phyloP scores from a whole-genome alignment of 1,284 basidiomycete species.

The Ustilago crameri region DNA sequence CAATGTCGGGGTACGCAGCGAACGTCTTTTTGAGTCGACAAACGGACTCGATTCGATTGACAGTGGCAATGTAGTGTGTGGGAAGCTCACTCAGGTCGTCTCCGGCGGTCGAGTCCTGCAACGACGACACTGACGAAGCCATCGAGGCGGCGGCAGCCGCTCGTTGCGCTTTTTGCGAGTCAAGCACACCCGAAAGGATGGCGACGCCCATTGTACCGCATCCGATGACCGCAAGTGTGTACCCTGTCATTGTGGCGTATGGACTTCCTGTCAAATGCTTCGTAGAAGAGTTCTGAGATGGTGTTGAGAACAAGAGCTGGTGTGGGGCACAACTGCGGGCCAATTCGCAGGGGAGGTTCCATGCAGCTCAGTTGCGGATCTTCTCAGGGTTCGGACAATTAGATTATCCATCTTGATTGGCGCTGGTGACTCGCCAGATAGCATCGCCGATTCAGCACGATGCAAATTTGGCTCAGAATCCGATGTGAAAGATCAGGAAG shows the following conservation, averaged over 20 bases:
- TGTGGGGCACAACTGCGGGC: not conserved
- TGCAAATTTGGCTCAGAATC: not conserved
- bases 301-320: not conserved
- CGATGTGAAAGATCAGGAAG: not conserved
- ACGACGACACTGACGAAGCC: constrained; percentile 35
- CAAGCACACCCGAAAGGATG: constrained; percentile 87
- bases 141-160: constrained; percentile 25
- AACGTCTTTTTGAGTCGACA: constrained; percentile 78
- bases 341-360: constrained; percentile 2
- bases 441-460: constrained; percentile 8
- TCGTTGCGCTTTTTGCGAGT: constrained; percentile 56
- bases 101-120: constrained; percentile 25
- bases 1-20: constrained; percentile 71
- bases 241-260: constrained; percentile 30
- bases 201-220: constrained; percentile 99
- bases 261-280: not conserved
- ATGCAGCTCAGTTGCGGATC: constrained; percentile 11
- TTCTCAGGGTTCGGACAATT: constrained; percentile 20
- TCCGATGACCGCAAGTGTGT: constrained; percentile 64
- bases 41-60: constrained; percentile 81
- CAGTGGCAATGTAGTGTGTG: constrained; percentile 87
- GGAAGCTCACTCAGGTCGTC: constrained; percentile 72
- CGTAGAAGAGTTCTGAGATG: not conserved
- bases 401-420: not conserved
- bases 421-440: constrained; percentile 21